Conservation (phyloP, 169 alveolate genomes). For the Eimeria falciformis region DNA sequence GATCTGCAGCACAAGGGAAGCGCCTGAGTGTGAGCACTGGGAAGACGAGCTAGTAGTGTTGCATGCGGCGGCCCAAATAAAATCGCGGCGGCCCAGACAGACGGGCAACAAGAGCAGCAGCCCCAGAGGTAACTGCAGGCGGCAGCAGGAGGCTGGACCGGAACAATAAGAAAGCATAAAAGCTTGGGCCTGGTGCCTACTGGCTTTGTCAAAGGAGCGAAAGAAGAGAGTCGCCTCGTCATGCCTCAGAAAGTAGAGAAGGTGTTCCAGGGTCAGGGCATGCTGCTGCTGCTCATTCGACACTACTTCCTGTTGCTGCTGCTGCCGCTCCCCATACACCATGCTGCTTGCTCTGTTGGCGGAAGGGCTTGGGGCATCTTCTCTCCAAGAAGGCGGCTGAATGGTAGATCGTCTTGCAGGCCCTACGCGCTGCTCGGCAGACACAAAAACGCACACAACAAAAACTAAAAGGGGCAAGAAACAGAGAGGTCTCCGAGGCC, state of each 20-base stretch:
- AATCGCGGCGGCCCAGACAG: not conserved
- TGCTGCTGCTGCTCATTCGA: slow-evolving; percentile 10
- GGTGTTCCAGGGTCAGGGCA: not conserved
- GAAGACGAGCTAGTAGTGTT: too few relatives aligned
- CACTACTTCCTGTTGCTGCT: slow-evolving; percentile 19
- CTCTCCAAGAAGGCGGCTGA: not conserved
- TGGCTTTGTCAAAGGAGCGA: slow-evolving; percentile 11
- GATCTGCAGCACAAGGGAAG: not conserved
- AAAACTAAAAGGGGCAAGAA: not conserved
- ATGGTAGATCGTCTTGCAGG: not conserved
- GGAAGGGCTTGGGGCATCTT: not conserved
- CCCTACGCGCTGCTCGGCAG: not conserved
- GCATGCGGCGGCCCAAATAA: too few relatives aligned
- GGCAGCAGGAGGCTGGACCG: not conserved
- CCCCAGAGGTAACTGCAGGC: not conserved
- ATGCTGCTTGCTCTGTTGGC: not conserved
- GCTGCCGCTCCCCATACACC: not conserved
- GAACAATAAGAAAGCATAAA: slow-evolving; percentile 9
- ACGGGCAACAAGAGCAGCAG: not conserved
- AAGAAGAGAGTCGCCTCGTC: slow-evolving; percentile 32
- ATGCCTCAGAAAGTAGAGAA: not conserved
- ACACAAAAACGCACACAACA: not conserved
- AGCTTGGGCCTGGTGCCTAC: too few relatives aligned
- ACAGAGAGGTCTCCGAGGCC: not conserved
- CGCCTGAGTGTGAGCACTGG: too few relatives aligned